Base-by-base conservation (phyloP, 2,329 filamentous ascomycete species). In the Fusarium sp. region DNA sequence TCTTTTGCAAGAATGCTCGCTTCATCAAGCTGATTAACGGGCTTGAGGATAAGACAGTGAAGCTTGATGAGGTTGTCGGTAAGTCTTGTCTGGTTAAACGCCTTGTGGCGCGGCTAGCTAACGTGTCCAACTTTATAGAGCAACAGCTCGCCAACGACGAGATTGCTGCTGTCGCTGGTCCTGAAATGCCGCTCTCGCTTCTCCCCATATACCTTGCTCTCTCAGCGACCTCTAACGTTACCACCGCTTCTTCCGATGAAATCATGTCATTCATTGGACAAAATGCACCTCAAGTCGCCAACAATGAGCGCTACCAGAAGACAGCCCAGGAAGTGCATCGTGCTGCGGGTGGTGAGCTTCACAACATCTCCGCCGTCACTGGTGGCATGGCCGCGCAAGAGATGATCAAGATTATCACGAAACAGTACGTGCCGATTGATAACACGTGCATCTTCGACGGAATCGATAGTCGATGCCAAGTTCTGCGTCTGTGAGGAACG, bases 341-440 rank as follows among this genome's bases (percentile, higher is more conserved):
- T 64, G 91, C 93, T 34, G 89, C 88, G 51, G 92, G 93, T 27
- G 92, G 89, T 58, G 96, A 99, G 79, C 82, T 99, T 64, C 96
- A 99, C 82, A 98, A 97, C 77, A 92, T 96, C 61, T 91, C 94
- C 31, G 90, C 94, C 25, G 82, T 97, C 61, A 91, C 90, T 1
- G 96, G 96, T 29, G 96, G 96, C 3, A 91, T 99, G 83, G 91
- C 96, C 51, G 93, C 95, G n/a, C 96, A 99, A 80, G 96, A 99
- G 81, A 88, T 95, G 68, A 96, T 99, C 82, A 99, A 99, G 79
- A 87, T 95, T 62, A 87, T 91, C 73, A 91, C 90, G 11, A 89
- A 88, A 75, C 90, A 92, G 81, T 92, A 91, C 79, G 83, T 91
- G 44, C 89, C 90, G 23, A 86, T 91, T 68, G 89, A 91, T 73